A percentile compares a stretch with the other conserved stretches of the same genome.
These are phyloP conservation scores for Breynia disticha DNA, from an alignment of 441 rosid species.

Conservation along the genomic window DNA sequence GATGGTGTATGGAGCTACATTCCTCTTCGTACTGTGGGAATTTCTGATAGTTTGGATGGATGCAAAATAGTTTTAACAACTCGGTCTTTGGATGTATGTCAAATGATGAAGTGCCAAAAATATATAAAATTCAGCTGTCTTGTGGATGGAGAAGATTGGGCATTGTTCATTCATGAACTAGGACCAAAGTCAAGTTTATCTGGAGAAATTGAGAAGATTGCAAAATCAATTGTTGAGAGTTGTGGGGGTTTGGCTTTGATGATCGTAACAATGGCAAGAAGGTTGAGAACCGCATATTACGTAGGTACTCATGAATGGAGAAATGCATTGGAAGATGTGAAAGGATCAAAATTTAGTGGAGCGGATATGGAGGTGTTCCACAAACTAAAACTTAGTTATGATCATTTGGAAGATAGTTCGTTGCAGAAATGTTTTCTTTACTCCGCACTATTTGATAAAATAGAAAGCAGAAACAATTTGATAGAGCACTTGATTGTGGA, in stretches of 20 bases:
- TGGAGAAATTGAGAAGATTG: background rate
- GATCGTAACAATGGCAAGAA: slow-evolving; percentile 9
- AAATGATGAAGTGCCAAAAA: slow-evolving; percentile 4
- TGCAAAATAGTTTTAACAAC: slow-evolving; percentile 18
- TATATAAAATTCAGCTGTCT: slow-evolving; percentile 10
- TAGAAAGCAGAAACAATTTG: background rate
- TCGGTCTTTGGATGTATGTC: slow-evolving; percentile 6
- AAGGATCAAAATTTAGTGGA: background rate
- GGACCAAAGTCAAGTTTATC: background rate
- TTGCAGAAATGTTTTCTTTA: slow-evolving; percentile 9
- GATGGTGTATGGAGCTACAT: slow-evolving; percentile 14
- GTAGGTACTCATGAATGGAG: slow-evolving; percentile 6
- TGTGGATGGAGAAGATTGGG: slow-evolving; percentile 7
- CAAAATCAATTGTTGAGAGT: background rate
- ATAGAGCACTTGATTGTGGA: slow-evolving; percentile 6
- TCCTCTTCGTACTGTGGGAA: background rate
- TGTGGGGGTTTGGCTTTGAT: slow-evolving; percentile 18
- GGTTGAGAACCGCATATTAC: slow-evolving; percentile 14
- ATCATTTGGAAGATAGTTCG: background rate
- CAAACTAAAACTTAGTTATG: slow-evolving; percentile 10
- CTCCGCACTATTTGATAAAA: slow-evolving; percentile 16
- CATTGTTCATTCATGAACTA: background rate
- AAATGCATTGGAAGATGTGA: slow-evolving; percentile 5
- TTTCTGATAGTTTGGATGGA: background rate
- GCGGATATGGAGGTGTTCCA: background rate